Base-by-base conservation (phyloP, 345 rosid genomes). In the Eucalyptus tenuipes region DNA sequence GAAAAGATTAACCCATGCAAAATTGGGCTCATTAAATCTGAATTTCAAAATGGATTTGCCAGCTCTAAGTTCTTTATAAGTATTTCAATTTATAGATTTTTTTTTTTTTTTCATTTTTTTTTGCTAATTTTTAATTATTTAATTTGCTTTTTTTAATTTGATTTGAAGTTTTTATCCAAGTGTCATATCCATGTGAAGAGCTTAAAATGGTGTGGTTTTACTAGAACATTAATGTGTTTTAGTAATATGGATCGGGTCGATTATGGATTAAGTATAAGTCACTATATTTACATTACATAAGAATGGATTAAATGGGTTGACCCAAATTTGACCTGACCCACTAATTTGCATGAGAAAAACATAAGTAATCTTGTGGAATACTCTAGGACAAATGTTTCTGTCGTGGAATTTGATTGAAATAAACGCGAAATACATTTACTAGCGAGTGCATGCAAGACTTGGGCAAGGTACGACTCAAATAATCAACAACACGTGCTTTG, bases 1-100 rank as follows among this genome's bases (percentile, higher is more conserved):
- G 14, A 61, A 1, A 59, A 29, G 0, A 61, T 13, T 61, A 27
- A 61, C 0, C 2, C 16, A 29, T 29, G 6, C 31, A 13, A 29
- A 61, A 29, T 61, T 61, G 8, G 33, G 31, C 33, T 61, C 16
- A 27, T 61, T 61, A 61, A 29, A 61, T 3, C 33, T 6, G 8
- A 61, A 13, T 61, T 27, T 29, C 2, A 59, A 59, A 25, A 59
- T 59, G 68, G 16, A 29, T 29, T 61, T 59, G 15, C 31, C n/a
- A 59, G 14, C 66, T 27, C 7, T 29, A 29, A 61, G 68, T 29
- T 61, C 33, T 61, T 61, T 61, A 29, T 61, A 27, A 61, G 8
- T 12, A 29, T 29, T 61, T 27, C 68, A 61, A 61, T 29, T 61
- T 29, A 61, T 61, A 29, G 33, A 16, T 27, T 61, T 27, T 27